These are phyloP conservation scores for Cladophialophora yegresii DNA, from an alignment of 2,329 filamentous ascomycete genomes.

Conservation along the genomic window DNA sequence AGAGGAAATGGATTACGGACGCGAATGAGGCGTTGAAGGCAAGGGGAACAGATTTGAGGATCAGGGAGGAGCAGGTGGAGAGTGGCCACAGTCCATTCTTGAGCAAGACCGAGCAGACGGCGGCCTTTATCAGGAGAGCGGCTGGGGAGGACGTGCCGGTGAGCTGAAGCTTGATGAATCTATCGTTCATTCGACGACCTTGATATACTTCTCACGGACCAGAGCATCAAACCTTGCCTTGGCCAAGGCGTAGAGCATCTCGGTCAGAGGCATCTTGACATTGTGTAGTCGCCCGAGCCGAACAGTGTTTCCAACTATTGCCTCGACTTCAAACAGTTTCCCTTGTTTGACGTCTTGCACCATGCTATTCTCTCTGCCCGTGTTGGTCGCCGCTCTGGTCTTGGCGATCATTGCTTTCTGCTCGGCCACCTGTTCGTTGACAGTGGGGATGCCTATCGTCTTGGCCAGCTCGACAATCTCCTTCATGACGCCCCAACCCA, in stretches of 20 bases:
- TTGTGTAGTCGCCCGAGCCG: slow-evolving; percentile 52
- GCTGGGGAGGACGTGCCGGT: slow-evolving; percentile 12
- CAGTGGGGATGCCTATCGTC: slow-evolving; percentile 46
- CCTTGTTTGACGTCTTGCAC: slow-evolving; percentile 52
- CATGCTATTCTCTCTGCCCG: slow-evolving; percentile 54
- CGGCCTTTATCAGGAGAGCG: slow-evolving; percentile 13
- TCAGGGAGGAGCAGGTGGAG: slow-evolving; percentile 9
- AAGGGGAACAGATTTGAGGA: slow-evolving; percentile 5
- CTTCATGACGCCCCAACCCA: slow-evolving; percentile 57
- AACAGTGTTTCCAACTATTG: slow-evolving; percentile 58
- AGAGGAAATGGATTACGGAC: slow-evolving; percentile 16
- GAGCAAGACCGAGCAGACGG: slow-evolving; percentile 12
- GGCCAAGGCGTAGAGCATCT: slow-evolving; percentile 37
- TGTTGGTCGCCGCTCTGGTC: slow-evolving; percentile 42
- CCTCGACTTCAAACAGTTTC: slow-evolving; percentile 60
- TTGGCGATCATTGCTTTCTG: slow-evolving; percentile 46
- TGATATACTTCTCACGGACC: slow-evolving; percentile 15
- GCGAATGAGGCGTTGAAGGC: slow-evolving; percentile 11
- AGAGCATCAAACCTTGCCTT: slow-evolving; percentile 36
- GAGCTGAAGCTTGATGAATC: neutral
- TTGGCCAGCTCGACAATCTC: slow-evolving; percentile 48
- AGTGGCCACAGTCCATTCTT: slow-evolving; percentile 19
- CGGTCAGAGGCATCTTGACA: slow-evolving; percentile 43
- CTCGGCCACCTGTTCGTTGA: slow-evolving; percentile 50
- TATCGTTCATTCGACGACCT: neutral